Percentiles rank a stretch among this genome's conserved stretches.
Conservation (phyloP, 345 rosid genomes). For the Cardiospermum halicacabum region DNA sequence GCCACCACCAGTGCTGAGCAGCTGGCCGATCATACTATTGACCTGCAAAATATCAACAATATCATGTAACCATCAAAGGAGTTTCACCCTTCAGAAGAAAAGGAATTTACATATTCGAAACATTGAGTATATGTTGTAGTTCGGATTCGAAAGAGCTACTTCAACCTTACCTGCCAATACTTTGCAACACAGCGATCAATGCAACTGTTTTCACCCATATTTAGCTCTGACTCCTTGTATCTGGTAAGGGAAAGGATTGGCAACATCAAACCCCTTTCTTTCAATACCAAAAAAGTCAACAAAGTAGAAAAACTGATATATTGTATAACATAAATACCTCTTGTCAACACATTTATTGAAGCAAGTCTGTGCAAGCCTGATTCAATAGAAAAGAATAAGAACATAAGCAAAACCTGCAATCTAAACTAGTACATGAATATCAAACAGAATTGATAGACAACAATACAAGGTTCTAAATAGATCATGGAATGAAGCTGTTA, state of each 20-base stretch:
- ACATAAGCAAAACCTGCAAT: constrained; percentile 4
- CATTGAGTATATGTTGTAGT: not conserved
- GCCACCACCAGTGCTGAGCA: constrained; percentile 71
- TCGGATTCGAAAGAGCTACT: not conserved
- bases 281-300: not conserved
- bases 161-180: constrained; percentile 72
- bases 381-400: constrained; percentile 10
- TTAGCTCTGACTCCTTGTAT: constrained; percentile 90
- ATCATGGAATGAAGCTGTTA: not conserved
- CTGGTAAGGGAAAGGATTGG: constrained; percentile 30
- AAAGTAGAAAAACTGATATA: not conserved
- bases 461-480: not conserved
- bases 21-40: constrained; percentile 77
- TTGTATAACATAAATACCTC: constrained; percentile 38
- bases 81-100: not conserved
- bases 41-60: constrained; percentile 43
- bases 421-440: not conserved
- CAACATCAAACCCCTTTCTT: not conserved
- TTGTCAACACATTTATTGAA: constrained; percentile 90
- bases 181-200: constrained; percentile 96
- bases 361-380: constrained; percentile 90
- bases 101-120: not conserved
- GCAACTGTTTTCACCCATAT: constrained; percentile 99
- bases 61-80: constrained; percentile 4
- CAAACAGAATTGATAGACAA: not conserved